Percentiles rank a stretch among this genome's conserved stretches.
phyloP scores from a whole-genome alignment of 495 filamentous ascomycete genomes.

The Neurospora intermedia region DNA sequence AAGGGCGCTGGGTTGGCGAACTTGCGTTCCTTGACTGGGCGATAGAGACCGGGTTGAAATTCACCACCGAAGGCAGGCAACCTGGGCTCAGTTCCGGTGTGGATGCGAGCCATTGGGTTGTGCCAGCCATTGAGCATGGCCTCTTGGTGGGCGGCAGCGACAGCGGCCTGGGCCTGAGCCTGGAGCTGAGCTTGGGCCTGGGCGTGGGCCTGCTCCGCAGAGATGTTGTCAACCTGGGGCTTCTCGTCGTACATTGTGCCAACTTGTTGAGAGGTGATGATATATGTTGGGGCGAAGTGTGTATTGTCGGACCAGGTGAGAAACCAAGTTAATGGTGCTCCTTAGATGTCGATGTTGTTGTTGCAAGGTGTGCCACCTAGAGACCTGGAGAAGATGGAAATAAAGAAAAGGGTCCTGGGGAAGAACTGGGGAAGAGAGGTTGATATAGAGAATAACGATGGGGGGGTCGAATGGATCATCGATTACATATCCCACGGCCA shows the following conservation, averaged over 20 bases:
- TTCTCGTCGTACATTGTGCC: neutral
- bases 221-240: neutral
- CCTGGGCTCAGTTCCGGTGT: slow-evolving; percentile 46
- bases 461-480: neutral
- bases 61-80: slow-evolving; percentile 89
- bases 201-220: neutral
- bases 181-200: neutral
- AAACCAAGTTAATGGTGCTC: neutral
- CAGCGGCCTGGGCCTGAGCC: neutral
- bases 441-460: neutral
- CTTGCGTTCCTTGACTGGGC: slow-evolving; percentile 62
- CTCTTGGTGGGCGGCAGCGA: slow-evolving; percentile 18
- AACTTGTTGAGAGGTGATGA: neutral
- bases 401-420: neutral
- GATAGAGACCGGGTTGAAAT: slow-evolving; percentile 91
- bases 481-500: neutral
- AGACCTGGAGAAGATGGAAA: neutral
- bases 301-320: neutral
- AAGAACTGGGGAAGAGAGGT: neutral
- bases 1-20: slow-evolving; percentile 83
- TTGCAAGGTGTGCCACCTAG: neutral
- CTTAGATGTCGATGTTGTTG: neutral
- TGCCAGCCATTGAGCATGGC: slow-evolving; percentile 36
- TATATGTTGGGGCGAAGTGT: neutral
- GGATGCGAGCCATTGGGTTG: slow-evolving; percentile 63